Percentiles rank a stretch among this genome's conserved stretches.
Conservation (phyloP, 2,329 filamentous ascomycete genomes). For the Cryoendolithus antarcticus region DNA sequence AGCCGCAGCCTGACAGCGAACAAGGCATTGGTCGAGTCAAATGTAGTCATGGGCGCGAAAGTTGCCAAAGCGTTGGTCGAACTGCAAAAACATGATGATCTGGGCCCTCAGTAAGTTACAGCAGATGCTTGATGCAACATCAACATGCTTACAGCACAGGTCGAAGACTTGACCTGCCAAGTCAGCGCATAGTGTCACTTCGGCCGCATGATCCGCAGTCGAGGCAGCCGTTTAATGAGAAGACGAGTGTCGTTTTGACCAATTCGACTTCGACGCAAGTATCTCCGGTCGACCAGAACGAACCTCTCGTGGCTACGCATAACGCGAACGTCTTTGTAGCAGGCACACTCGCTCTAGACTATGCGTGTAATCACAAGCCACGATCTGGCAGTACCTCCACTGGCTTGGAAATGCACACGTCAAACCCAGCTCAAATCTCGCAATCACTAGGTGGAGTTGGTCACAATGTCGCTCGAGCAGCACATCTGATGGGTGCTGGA, state of each 20-base stretch:
- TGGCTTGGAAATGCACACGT: slow-evolving; percentile 55
- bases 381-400: slow-evolving; percentile 25
- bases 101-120: slow-evolving; percentile 9
- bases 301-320: background rate
- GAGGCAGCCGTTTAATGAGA: too few species aligned
- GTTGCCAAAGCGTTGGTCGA: slow-evolving; percentile 51
- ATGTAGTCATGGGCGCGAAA: slow-evolving; percentile 52
- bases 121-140: background rate
- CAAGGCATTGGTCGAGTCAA: slow-evolving; percentile 53
- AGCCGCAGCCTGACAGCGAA: slow-evolving; percentile 64
- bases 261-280: too few species aligned
- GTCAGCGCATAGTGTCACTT: slow-evolving; percentile 1
- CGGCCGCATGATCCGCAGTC: too few species aligned
- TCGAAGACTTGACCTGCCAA: slow-evolving; percentile 1
- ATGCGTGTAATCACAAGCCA: slow-evolving; percentile 64
- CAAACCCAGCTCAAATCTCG: slow-evolving; percentile 69
- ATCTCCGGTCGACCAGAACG: too few species aligned
- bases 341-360: slow-evolving; percentile 79
- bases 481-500: slow-evolving; percentile 53
- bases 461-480: slow-evolving; percentile 78
- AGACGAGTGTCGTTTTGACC: too few species aligned
- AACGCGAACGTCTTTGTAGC: slow-evolving; percentile 65
- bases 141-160: slow-evolving; percentile 6
- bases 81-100: slow-evolving; percentile 31
- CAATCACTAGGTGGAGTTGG: slow-evolving; percentile 86